phyloP scores from a whole-genome alignment of 1,284 basidiomycete species.

The Pholiota adiposa region DNA sequence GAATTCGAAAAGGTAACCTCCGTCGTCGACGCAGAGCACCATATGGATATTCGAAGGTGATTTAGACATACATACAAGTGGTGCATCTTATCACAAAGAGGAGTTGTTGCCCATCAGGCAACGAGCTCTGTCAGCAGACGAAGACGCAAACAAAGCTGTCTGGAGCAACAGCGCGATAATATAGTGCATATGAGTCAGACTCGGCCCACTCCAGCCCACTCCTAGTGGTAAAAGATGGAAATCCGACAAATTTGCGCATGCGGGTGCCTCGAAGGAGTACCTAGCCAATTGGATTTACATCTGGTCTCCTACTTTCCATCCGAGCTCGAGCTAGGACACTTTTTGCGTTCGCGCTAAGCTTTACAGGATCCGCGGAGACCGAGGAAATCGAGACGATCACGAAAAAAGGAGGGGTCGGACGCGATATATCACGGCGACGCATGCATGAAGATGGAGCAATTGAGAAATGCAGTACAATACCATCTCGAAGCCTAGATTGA shows the following conservation, averaged over 20 bases:
- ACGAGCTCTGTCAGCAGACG: background rate
- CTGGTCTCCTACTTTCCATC: background rate
- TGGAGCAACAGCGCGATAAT: background rate
- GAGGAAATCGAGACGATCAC: no score
- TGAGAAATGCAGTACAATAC: no score
- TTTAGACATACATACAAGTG: background rate
- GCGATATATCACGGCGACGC: no score
- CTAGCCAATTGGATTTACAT: background rate
- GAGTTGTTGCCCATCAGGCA: background rate
- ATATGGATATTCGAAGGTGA: background rate
- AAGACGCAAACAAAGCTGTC: background rate
- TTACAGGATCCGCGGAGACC: no score
- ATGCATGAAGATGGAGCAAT: no score
- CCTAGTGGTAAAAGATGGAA: background rate
- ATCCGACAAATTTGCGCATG: background rate
- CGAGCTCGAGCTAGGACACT: background rate
- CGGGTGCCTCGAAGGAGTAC: background rate
- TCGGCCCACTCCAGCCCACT: background rate
- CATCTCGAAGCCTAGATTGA: no score
- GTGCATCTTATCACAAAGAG: background rate
- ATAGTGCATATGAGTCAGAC: background rate
- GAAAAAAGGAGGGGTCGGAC: background rate
- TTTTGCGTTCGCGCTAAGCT: no score
- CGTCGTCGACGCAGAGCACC: background rate
- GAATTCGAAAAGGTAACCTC: background rate